phyloP scores from a whole-genome alignment of 176 grass and related monocot species.

The Musa troglodytarum region DNA sequence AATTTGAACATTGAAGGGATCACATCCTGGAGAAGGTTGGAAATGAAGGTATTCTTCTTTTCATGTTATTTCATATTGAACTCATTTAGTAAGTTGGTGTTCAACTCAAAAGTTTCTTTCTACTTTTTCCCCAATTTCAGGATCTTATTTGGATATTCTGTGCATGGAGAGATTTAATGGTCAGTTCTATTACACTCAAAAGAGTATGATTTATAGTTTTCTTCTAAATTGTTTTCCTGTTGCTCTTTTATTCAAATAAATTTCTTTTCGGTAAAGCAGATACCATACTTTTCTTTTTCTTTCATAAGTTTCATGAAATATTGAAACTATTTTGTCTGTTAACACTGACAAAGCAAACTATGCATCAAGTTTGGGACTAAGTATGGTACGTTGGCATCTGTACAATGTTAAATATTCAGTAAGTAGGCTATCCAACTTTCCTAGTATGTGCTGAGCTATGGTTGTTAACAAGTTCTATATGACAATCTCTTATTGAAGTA shows the following conservation, averaged over 20 bases:
- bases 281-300: background rate
- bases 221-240: background rate
- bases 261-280: background rate
- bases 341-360: no score
- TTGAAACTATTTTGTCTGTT: no score
- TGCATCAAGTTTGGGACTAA: background rate
- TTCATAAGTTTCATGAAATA: background rate
- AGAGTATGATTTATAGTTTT: background rate
- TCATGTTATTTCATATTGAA: background rate
- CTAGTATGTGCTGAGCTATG: no score
- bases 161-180: constrained; percentile 97
- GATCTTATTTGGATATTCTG: constrained; percentile 92
- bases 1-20: constrained; percentile 56
- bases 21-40: constrained; percentile 44
- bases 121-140: constrained; percentile 31
- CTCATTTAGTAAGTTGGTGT: background rate
- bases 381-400: background rate
- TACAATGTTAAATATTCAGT: background rate
- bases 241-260: constrained; percentile 1
- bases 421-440: background rate
- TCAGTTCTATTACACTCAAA: constrained; percentile 26
- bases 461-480: background rate
- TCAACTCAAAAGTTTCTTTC: background rate
- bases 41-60: constrained; percentile 71
- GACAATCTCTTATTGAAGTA: background rate